phyloP scores from a whole-genome alignment of 2,329 filamentous ascomycete species.

The Nemania sp. region DNA sequence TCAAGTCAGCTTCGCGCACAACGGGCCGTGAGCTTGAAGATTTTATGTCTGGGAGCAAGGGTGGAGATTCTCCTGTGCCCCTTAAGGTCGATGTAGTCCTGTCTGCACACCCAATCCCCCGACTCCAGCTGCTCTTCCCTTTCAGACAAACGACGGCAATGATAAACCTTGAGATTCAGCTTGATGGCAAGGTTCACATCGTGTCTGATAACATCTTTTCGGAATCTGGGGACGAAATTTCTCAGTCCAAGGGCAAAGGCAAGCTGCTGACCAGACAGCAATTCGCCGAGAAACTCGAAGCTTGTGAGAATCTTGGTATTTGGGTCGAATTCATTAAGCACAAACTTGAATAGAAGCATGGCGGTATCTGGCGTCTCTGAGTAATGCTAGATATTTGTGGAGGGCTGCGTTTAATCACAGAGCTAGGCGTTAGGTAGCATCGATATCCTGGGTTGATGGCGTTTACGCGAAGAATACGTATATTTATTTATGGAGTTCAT shows the following conservation, averaged over 20 bases:
- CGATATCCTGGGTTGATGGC: constrained; percentile 20
- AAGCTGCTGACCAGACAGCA: constrained; percentile 30
- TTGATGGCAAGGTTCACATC: constrained; percentile 70
- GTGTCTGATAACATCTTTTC: constrained; percentile 67
- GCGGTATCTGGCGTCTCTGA: background rate
- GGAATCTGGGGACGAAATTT: constrained; percentile 18
- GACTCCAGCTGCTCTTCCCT: constrained; percentile 66
- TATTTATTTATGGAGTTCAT: background rate
- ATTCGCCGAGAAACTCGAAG: constrained; percentile 46
- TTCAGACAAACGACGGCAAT: constrained; percentile 62
- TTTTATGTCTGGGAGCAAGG: constrained; percentile 39
- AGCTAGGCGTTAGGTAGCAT: constrained; percentile 20
- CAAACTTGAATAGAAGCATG: constrained; percentile 42
- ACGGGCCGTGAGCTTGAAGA: constrained; percentile 40
- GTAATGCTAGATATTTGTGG: background rate
- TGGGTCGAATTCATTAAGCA: constrained; percentile 49
- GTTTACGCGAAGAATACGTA: constrained; percentile 2
- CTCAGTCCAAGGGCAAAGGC: constrained; percentile 24
- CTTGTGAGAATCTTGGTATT: constrained; percentile 45
- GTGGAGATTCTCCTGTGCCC: constrained; percentile 10
- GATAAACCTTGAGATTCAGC: constrained; percentile 68
- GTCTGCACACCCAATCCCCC: constrained; percentile 62
- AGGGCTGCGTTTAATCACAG: constrained; percentile 1
- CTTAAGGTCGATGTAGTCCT: constrained; percentile 63
- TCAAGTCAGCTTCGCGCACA: constrained; percentile 42